Evolutionary conservation across 1,139 yeast genomes (phyloP).

Genomic region (Taphrina flavorubra): DNA sequence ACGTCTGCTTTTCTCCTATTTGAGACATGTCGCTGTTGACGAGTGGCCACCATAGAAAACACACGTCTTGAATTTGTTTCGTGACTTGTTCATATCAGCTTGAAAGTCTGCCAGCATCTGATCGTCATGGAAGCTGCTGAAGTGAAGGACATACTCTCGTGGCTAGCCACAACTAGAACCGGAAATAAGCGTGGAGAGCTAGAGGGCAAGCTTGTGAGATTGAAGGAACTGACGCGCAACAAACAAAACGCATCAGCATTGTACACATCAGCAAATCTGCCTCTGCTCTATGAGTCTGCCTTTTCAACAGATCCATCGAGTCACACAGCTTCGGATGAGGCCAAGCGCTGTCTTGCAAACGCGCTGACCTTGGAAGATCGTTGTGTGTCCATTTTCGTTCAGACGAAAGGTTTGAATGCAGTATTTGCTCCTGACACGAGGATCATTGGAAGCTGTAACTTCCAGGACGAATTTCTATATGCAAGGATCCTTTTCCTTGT

Average conservation of each 20-base stretch:
- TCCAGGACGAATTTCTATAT: conserved; percentile 44
- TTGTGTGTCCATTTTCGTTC: conserved; percentile 11
- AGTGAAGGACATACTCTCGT: background rate
- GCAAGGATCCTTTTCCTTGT: conserved; percentile 45
- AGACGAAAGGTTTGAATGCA: background rate
- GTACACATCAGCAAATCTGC: conserved; percentile 9
- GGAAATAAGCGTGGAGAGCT: background rate
- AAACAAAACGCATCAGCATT: conserved; percentile 11
- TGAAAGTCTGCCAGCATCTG: too few species aligned
- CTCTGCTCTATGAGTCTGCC: background rate
- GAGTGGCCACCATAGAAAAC: background rate
- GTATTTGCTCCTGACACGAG: background rate
- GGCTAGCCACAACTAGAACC: background rate
- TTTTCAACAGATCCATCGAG: background rate
- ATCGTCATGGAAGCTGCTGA: background rate
- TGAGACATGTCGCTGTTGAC: too few species aligned
- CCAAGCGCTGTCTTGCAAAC: conserved; percentile 41
- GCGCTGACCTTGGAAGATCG: conserved; percentile 33
- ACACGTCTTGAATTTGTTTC: background rate
- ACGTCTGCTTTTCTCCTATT: too few species aligned
- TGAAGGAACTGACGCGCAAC: conserved; percentile 22
- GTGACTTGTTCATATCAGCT: background rate
- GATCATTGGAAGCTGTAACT: background rate
- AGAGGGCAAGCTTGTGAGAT: background rate
- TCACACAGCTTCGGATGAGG: conserved; percentile 18